Percentiles rank a stretch among this genome's conserved stretches.
Conservation (phyloP, 495 filamentous ascomycete species). For the Neurospora sp. region DNA sequence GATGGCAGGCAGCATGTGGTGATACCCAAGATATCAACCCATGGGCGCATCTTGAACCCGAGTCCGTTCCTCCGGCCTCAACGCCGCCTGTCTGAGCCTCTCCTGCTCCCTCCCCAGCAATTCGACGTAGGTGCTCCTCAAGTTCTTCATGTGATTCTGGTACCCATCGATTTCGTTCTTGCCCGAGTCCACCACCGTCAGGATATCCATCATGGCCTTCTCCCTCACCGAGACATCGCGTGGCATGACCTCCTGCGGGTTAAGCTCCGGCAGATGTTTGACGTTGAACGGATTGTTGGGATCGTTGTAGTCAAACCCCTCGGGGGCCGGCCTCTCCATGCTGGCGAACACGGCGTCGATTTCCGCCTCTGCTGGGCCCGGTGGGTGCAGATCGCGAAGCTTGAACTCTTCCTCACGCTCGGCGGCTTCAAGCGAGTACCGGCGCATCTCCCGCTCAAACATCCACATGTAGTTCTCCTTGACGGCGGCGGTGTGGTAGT, state of each 20-base stretch:
- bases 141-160: slow-evolving; percentile 8
- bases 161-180: slow-evolving; percentile 10
- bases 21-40: neutral
- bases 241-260: neutral
- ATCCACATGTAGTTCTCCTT: slow-evolving; percentile 33
- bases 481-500: slow-evolving; percentile 30
- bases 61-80: slow-evolving; percentile 14
- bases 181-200: slow-evolving; percentile 11
- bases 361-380: slow-evolving; percentile 5
- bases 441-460: slow-evolving; percentile 28
- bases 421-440: slow-evolving; percentile 36
- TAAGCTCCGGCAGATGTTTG: neutral
- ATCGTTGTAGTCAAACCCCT: slow-evolving; percentile 15
- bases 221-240: slow-evolving; percentile 10
- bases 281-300: neutral
- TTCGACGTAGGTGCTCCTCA: slow-evolving; percentile 10
- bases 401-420: slow-evolving; percentile 55
- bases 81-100: slow-evolving; percentile 9
- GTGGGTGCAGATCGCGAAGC: neutral
- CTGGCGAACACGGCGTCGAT: slow-evolving; percentile 15
- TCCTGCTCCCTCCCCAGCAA: slow-evolving; percentile 16
- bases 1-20: neutral
- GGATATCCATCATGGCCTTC: slow-evolving; percentile 9
- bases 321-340: slow-evolving; percentile 17
- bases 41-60: neutral